phyloP scores from a whole-genome alignment of 768 basidiomycete species.

The Suillus subluteus region DNA sequence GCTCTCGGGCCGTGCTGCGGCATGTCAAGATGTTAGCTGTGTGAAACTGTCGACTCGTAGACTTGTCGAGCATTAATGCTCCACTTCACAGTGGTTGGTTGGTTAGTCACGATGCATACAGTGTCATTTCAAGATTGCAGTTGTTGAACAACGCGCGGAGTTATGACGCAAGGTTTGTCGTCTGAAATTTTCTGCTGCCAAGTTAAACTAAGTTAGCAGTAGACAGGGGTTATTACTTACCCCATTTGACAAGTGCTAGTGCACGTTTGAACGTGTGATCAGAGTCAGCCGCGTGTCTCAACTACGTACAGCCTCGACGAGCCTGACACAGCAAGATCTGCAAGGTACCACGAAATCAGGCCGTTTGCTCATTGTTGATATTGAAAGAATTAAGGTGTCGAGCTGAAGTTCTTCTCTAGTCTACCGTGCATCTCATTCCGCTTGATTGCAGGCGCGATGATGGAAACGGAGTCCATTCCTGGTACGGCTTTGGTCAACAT shows the following conservation, averaged over 20 bases:
- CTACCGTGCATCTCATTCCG: background rate
- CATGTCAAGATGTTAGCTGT: background rate
- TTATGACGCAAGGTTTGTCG: too few species aligned
- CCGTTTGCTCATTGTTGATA: background rate
- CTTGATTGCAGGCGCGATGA: conserved; percentile 1
- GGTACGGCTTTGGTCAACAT: background rate
- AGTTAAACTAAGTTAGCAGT: too few species aligned
- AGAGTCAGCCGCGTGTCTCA: background rate
- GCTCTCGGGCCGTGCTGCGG: too few species aligned
- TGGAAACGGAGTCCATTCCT: background rate
- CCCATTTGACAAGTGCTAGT: background rate
- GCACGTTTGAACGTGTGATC: background rate
- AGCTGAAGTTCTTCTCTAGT: background rate
- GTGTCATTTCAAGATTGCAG: background rate
- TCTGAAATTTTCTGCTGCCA: too few species aligned
- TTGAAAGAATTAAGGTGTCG: background rate
- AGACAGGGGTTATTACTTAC: background rate
- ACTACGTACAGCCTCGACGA: background rate
- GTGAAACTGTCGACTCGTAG: background rate
- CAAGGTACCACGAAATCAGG: background rate
- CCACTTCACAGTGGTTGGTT: too few species aligned
- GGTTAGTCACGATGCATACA: too few species aligned
- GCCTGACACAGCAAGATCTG: background rate
- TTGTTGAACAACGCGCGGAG: background rate
- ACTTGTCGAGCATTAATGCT: background rate